Evolutionary conservation across 768 basidiomycete genomes (phyloP).

Genomic region (Neoboletus magnificus): DNA sequence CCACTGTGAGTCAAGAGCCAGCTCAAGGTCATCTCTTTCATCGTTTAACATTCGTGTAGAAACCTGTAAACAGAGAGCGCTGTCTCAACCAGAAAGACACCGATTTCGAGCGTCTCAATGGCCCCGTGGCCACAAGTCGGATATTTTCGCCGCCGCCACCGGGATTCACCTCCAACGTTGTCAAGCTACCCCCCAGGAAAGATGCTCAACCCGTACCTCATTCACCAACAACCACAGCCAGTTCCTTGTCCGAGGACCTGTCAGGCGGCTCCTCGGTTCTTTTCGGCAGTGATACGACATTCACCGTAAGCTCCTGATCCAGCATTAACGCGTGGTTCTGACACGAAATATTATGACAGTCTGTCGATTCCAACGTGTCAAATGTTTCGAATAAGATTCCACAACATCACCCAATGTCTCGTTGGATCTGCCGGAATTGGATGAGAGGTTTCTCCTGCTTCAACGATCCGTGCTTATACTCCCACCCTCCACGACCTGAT

Average conservation of each 20-base stretch:
- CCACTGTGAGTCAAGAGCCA: conserved; percentile 1
- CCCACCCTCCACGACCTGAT: conserved; percentile 5
- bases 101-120: conserved; percentile 6
- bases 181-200: conserved; percentile 9
- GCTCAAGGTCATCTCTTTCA: background rate
- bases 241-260: conserved; percentile 18
- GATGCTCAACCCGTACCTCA: background rate
- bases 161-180: background rate
- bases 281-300: conserved; percentile 17
- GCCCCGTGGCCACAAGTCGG: background rate
- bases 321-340: background rate
- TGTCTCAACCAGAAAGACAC: background rate
- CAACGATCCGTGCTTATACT: background rate
- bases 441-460: background rate
- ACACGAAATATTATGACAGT: conserved; percentile 8
- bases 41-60: conserved; percentile 2
- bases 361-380: conserved; percentile 16
- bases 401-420: background rate
- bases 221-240: conserved; percentile 11
- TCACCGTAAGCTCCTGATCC: conserved; percentile 13
- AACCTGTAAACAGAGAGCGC: background rate
- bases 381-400: conserved; percentile 1
- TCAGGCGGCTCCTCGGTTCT: conserved; percentile 11
- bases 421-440: conserved; percentile 6
- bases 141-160: conserved; percentile 8